Evolutionary conservation across 768 basidiomycete species (phyloP), one percentile per base, ranked within the genome.

Genomic region (Mycena alexandri): DNA sequence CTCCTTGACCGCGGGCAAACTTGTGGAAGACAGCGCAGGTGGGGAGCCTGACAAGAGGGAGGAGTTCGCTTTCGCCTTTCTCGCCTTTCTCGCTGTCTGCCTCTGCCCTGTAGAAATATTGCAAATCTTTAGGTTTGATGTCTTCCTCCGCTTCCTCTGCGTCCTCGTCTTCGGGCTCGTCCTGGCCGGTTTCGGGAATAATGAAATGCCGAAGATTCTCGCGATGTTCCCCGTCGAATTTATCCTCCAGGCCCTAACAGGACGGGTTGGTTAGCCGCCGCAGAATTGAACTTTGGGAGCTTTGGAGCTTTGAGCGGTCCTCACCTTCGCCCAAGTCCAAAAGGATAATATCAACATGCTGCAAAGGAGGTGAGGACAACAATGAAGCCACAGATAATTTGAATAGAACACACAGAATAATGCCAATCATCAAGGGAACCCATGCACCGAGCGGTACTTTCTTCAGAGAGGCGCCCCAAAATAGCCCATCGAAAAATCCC

Each of bases 401-500:
- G 34, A 50, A 8, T 16, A 58, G 5, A 21, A 70, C 84, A 68
- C 60, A 85, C 84, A 90, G 74, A 16, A 88, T 72, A 2, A 76
- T 22, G 6, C 89, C 90, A 44, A 90, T 82, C 72, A 84, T 81
- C 13, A 92, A 80, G 2, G 90, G 88, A 11, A 90, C 89, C 88
- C 89, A 92, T 2, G 89, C 90, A 19, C 90, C 90, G 22, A 82
- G 76, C 0, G 89, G 89, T 6, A 90, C 81, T 74, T 91, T 90
- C 72, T 82, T 86, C 64, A 90, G 72, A 0, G 87, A 76, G 0
- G 90, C 87, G 25, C 89, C 90, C 86, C 87, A 90, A 79, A 92
- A 92, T 17, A 90, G 78, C 68, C 88, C 89, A 74, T 91, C 90
- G 57, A 91, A 78, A 79, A 91, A 91, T 12, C 89, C 89, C 54